Percentiles rank a stretch among this genome's conserved stretches.
phyloP scores from a whole-genome alignment of 2,329 filamentous ascomycete species.

The Fusarium protoensiforme region DNA sequence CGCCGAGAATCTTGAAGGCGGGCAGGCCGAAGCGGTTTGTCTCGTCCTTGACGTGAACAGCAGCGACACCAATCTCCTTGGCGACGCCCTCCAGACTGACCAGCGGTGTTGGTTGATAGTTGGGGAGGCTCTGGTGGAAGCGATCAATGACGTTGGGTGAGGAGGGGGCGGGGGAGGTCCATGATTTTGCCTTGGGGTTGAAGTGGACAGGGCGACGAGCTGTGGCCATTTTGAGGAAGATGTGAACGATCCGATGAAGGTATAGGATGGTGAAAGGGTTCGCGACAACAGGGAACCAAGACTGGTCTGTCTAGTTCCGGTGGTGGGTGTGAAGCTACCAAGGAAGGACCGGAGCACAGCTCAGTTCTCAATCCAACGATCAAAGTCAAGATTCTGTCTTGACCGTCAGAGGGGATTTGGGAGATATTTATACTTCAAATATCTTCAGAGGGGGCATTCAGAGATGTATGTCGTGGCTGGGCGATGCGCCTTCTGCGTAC shows the following conservation, averaged over 20 bases:
- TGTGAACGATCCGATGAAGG: neutral
- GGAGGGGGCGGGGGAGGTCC: conserved; percentile 15
- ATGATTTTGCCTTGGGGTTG: conserved; percentile 35
- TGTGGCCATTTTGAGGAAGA: conserved; percentile 22
- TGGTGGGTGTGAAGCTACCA: neutral
- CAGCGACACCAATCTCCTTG: conserved; percentile 63
- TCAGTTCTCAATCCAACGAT: neutral
- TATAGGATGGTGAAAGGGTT: neutral
- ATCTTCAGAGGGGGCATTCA: neutral
- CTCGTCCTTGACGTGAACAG: conserved; percentile 78
- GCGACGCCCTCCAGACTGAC: conserved; percentile 64
- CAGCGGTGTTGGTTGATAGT: conserved; percentile 67
- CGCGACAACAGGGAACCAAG: neutral
- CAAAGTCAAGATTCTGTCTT: neutral
- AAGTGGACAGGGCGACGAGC: conserved; percentile 38
- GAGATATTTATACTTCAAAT: conserved; percentile 11
- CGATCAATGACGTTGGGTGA: conserved; percentile 27
- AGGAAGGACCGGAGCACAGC: no score
- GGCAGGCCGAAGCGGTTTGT: conserved; percentile 74
- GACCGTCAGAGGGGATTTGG: neutral
- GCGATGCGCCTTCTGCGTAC: conserved; percentile 35
- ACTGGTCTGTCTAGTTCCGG: neutral
- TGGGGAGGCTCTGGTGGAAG: conserved; percentile 70
- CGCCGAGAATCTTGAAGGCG: conserved; percentile 83
- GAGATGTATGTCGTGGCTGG: neutral